phyloP scores from a whole-genome alignment of 106 monocot genomes.

The Allium fistulosum region DNA sequence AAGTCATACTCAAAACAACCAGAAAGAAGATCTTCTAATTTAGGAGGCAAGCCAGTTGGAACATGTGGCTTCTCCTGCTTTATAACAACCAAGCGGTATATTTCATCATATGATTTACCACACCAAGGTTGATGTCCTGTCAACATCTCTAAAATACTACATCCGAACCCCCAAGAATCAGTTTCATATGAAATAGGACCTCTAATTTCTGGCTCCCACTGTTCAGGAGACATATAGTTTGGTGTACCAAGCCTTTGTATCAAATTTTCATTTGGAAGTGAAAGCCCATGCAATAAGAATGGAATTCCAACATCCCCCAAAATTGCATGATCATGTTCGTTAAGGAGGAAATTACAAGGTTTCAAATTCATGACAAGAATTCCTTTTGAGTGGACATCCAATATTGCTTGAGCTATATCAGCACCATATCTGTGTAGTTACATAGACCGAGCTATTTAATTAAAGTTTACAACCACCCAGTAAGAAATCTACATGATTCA shows the following conservation, averaged over 20 bases:
- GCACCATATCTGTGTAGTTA: slow-evolving; percentile 54
- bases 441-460: neutral
- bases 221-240: slow-evolving; percentile 97
- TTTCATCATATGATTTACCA: slow-evolving; percentile 51
- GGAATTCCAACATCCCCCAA: slow-evolving; percentile 90
- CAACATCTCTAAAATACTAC: slow-evolving; percentile 90
- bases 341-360: slow-evolving; percentile 74
- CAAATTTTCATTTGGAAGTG: slow-evolving; percentile 36
- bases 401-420: slow-evolving; percentile 61
- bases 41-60: slow-evolving; percentile 61
- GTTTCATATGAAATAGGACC: slow-evolving; percentile 85
- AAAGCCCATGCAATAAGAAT: slow-evolving; percentile 33
- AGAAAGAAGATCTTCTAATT: slow-evolving; percentile 54
- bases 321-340: slow-evolving; percentile 51
- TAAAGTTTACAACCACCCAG: neutral
- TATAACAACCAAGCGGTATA: slow-evolving; percentile 46
- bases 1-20: slow-evolving; percentile 91
- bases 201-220: slow-evolving; percentile 71
- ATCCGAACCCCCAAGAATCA: slow-evolving; percentile 94
- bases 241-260: slow-evolving; percentile 61
- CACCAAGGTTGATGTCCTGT: slow-evolving; percentile 68
- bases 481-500: no score
- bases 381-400: slow-evolving; percentile 62
- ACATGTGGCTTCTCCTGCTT: slow-evolving; percentile 75
- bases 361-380: slow-evolving; percentile 79